Percentiles rank a stretch among this genome's conserved stretches.
Conservation (phyloP, 805 yeast genomes). For the Geotrichum ghanense region DNA sequence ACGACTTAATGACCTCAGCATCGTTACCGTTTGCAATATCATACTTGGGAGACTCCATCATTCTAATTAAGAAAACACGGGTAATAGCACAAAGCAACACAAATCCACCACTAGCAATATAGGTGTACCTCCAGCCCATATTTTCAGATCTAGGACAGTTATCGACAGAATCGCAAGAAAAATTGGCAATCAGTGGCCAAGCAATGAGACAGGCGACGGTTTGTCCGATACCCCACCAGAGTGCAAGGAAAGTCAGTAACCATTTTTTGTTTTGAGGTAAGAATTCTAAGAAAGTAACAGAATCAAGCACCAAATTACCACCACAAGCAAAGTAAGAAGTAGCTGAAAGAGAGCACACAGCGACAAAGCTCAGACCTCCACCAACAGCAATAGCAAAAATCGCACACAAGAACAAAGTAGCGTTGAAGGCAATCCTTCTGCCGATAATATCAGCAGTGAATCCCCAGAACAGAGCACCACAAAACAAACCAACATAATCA, state of each 20-base stretch:
- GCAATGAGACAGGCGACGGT: slow-evolving; percentile 38
- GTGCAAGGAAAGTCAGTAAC: slow-evolving; percentile 39
- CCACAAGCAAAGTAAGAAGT: slow-evolving; percentile 38
- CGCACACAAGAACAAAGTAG: slow-evolving; percentile 36
- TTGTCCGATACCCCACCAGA: slow-evolving; percentile 55
- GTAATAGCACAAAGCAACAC: slow-evolving; percentile 36
- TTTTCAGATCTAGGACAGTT: slow-evolving; percentile 35
- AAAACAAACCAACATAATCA: slow-evolving; percentile 35
- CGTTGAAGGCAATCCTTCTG: slow-evolving; percentile 38
- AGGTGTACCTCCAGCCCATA: slow-evolving; percentile 50
- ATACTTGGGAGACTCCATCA: slow-evolving; percentile 46
- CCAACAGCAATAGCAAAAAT: slow-evolving; percentile 41
- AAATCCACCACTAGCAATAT: slow-evolving; percentile 42
- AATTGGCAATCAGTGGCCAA: slow-evolving; percentile 44
- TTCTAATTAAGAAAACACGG: slow-evolving; percentile 32
- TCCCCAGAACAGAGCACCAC: slow-evolving; percentile 45
- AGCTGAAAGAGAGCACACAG: slow-evolving; percentile 37
- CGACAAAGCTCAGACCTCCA: slow-evolving; percentile 36
- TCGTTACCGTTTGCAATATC: slow-evolving; percentile 40
- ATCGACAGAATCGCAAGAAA: slow-evolving; percentile 32
- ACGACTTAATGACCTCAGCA: slow-evolving; percentile 33
- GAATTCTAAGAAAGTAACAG: slow-evolving; percentile 39
- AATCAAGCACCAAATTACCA: slow-evolving; percentile 46
- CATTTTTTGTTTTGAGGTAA: slow-evolving; percentile 39
- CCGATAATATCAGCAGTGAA: slow-evolving; percentile 43